These are phyloP conservation scores for Colletotrichum sp. DNA, from an alignment of 2,329 filamentous ascomycete genomes.

Conservation along the genomic window DNA sequence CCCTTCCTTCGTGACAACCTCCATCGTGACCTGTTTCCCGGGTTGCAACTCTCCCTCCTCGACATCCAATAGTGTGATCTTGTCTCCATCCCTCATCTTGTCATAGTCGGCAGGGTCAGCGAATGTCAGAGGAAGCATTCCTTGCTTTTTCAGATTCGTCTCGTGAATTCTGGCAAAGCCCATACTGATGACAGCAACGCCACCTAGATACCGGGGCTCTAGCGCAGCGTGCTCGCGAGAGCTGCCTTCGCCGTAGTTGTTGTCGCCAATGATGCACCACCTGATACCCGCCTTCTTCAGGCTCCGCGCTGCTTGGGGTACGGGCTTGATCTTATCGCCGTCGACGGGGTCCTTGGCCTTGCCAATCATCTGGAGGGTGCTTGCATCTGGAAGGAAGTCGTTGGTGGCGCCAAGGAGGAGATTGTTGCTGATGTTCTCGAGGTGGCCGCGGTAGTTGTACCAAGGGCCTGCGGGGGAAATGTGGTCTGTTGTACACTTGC, in stretches of 20 bases:
- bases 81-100: slow-evolving; percentile 55
- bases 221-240: slow-evolving; percentile 89
- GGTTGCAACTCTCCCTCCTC: slow-evolving; percentile 27
- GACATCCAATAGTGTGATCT: background rate
- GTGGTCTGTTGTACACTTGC: slow-evolving; percentile 45
- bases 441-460: slow-evolving; percentile 43
- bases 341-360: slow-evolving; percentile 28
- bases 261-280: slow-evolving; percentile 39
- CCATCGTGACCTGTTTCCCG: slow-evolving; percentile 32
- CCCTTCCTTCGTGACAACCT: slow-evolving; percentile 28
- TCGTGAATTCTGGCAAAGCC: slow-evolving; percentile 90
- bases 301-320: slow-evolving; percentile 31
- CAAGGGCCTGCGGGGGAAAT: slow-evolving; percentile 42
- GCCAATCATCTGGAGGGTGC: slow-evolving; percentile 27
- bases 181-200: slow-evolving; percentile 80
- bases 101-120: slow-evolving; percentile 76
- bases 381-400: slow-evolving; percentile 29
- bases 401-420: slow-evolving; percentile 38
- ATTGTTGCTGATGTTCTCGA: slow-evolving; percentile 43
- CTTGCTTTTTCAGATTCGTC: slow-evolving; percentile 92
- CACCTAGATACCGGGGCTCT: slow-evolving; percentile 83
- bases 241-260: slow-evolving; percentile 81
- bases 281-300: slow-evolving; percentile 24
- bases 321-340: slow-evolving; percentile 18
- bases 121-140: slow-evolving; percentile 64